These are phyloP conservation scores for Stereum hirsutum DNA, from an alignment of 1,284 basidiomycete species.

Conservation along the genomic window DNA sequence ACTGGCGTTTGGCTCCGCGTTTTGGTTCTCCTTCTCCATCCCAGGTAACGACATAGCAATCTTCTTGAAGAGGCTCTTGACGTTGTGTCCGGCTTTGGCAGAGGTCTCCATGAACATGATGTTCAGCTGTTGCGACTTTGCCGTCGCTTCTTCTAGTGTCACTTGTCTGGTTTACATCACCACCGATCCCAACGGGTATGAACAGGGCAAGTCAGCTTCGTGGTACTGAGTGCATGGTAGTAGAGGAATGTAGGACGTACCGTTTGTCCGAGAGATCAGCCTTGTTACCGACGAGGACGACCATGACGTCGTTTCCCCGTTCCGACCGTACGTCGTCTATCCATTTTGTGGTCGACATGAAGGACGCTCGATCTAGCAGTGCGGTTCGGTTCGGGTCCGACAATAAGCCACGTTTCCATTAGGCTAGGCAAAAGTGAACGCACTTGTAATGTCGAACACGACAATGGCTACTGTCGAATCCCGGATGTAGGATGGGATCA, in stretches of 20 bases:
- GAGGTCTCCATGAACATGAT: conserved; percentile 99
- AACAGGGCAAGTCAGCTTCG: conserved; percentile 4
- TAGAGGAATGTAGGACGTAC: conserved; percentile 29
- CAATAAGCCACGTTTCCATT: not conserved
- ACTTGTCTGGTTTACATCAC: conserved; percentile 66
- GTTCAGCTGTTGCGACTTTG: conserved; percentile 85
- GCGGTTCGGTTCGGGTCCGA: not conserved
- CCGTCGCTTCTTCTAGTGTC: conserved; percentile 95
- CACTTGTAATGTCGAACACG: conserved; percentile 98
- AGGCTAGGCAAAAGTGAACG: not conserved
- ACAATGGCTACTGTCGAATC: conserved; percentile 98
- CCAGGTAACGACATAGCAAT: conserved; percentile 98
- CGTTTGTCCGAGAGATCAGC: conserved; percentile 93
- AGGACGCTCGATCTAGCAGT: conserved; percentile 81
- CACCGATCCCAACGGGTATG: too few species aligned
- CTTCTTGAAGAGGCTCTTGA: conserved; percentile 98
- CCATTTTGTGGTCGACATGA: conserved; percentile 98
- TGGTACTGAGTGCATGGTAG: not conserved
- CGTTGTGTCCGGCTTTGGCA: conserved; percentile 98
- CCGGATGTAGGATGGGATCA: conserved; percentile 98
- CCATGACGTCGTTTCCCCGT: conserved; percentile 96
- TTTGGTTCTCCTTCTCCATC: conserved; percentile 78
- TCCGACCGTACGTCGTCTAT: conserved; percentile 99
- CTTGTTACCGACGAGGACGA: conserved; percentile 98
- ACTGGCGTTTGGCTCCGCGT: conserved; percentile 65